A percentile compares a stretch with the other conserved stretches of the same genome.
Evolutionary conservation across 2,329 filamentous ascomycete genomes (phyloP).

Genomic region (Hymenoscyphus occultus): DNA sequence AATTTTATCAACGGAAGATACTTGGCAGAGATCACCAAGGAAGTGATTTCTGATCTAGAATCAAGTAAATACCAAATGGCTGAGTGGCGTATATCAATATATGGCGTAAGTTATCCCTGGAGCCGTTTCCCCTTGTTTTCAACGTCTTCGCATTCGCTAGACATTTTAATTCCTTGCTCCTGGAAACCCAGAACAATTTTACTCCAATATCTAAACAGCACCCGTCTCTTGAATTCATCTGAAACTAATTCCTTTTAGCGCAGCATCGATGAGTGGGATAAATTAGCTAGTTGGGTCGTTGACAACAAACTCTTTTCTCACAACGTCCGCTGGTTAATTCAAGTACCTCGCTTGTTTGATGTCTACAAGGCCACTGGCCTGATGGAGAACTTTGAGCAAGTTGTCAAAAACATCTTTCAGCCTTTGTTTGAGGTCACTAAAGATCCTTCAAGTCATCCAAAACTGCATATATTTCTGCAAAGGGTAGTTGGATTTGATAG

Average conservation of each 20-base stretch:
- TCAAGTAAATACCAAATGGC: conserved; percentile 99
- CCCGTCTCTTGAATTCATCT: not conserved
- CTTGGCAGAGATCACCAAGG: conserved; percentile 94
- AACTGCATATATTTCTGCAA: conserved; percentile 91
- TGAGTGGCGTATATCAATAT: conserved; percentile 98
- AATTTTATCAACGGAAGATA: conserved; percentile 97
- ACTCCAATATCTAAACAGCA: not conserved
- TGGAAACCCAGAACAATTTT: not conserved
- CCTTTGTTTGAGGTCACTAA: conserved; percentile 93
- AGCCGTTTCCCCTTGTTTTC: not conserved
- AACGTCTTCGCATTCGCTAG: not conserved
- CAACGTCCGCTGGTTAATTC: conserved; percentile 95
- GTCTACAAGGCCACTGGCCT: conserved; percentile 88
- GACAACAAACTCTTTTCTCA: conserved; percentile 98
- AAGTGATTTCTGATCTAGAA: conserved; percentile 94
- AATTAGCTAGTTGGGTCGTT: conserved; percentile 92
- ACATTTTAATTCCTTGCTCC: not conserved
- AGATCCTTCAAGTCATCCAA: conserved; percentile 80
- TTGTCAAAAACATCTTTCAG: conserved; percentile 87
- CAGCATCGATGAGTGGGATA: conserved; percentile 93
- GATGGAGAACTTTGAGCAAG: conserved; percentile 86
- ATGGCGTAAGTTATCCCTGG: conserved; percentile 54
- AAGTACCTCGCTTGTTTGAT: conserved; percentile 90
- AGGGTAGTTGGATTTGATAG: conserved; percentile 96
- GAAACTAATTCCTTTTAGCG: conserved; percentile 35